A percentile compares a stretch with the other conserved stretches of the same genome.
Evolutionary conservation across 768 basidiomycete genomes (phyloP).

Genomic region (Auriculariales sp.): DNA sequence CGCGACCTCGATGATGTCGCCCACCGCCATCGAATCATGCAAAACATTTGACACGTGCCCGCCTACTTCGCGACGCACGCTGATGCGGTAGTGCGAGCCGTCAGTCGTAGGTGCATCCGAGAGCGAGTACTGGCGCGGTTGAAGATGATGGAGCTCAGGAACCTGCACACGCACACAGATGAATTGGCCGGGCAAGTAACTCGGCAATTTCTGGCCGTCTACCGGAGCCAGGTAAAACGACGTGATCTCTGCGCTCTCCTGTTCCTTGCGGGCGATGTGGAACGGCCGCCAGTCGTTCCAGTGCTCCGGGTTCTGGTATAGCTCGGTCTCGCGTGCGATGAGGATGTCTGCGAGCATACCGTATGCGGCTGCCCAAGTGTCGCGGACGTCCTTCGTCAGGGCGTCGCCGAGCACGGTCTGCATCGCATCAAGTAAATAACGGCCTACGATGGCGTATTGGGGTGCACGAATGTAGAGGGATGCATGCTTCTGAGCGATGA

Average conservation of each 20-base stretch:
- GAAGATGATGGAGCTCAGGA: background rate
- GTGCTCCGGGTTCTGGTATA: background rate
- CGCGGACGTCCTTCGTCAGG: slow-evolving; percentile 9
- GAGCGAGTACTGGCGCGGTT: background rate
- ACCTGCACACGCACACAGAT: background rate
- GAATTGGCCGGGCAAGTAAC: background rate
- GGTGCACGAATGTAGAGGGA: slow-evolving; percentile 9
- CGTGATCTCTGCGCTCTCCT: background rate
- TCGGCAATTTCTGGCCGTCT: background rate
- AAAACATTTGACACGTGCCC: background rate
- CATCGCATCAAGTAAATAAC: slow-evolving; percentile 10
- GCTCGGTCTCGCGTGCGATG: background rate
- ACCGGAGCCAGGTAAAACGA: background rate
- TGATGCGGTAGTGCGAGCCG: background rate
- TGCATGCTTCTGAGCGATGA: slow-evolving; percentile 12
- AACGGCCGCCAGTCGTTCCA: background rate
- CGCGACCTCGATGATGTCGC: background rate
- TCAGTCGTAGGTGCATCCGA: background rate
- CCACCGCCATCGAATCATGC: background rate
- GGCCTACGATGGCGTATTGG: slow-evolving; percentile 11
- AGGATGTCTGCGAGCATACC: slow-evolving; percentile 5
- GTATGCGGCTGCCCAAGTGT: slow-evolving; percentile 11
- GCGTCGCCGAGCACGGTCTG: slow-evolving; percentile 10
- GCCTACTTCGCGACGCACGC: background rate
- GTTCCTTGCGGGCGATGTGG: background rate